Conservation (phyloP, 106 monocot species). For the Acorus calamus region DNA sequence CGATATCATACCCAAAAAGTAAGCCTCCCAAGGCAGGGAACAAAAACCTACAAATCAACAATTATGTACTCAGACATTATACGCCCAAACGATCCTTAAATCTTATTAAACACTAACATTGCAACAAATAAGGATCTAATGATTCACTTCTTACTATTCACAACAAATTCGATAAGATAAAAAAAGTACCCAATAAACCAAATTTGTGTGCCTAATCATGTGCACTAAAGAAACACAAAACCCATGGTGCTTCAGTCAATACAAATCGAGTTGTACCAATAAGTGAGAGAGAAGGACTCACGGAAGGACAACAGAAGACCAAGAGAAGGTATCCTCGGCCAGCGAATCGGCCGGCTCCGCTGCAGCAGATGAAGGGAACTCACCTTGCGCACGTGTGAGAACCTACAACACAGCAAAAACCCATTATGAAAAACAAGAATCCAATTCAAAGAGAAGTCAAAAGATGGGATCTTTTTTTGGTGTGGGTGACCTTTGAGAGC, state of each 20-base stretch:
- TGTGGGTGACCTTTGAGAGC: no score
- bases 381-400: no score
- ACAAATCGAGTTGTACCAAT: background rate
- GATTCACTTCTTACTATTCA: no score
- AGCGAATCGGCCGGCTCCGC: conserved; percentile 3
- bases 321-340: conserved; percentile 30
- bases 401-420: no score
- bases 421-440: no score
- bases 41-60: conserved; percentile 46
- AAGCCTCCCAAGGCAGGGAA: conserved; percentile 90
- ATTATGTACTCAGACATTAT: background rate
- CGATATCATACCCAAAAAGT: conserved; percentile 94
- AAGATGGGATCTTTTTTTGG: no score
- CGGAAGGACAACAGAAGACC: conserved; percentile 64
- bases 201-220: background rate
- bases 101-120: background rate
- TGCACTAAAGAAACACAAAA: background rate
- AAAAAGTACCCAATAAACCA: no score
- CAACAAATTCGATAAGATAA: no score
- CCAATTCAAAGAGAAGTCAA: no score
- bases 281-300: conserved; percentile 11
- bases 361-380: no score
- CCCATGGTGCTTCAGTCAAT: background rate
- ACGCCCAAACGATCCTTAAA: background rate
- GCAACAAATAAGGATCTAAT: no score